Evolutionary conservation across 352 stramenopile species (phyloP), one percentile per base, ranked within the genome.

Genomic region (Phytophthora pisi): DNA sequence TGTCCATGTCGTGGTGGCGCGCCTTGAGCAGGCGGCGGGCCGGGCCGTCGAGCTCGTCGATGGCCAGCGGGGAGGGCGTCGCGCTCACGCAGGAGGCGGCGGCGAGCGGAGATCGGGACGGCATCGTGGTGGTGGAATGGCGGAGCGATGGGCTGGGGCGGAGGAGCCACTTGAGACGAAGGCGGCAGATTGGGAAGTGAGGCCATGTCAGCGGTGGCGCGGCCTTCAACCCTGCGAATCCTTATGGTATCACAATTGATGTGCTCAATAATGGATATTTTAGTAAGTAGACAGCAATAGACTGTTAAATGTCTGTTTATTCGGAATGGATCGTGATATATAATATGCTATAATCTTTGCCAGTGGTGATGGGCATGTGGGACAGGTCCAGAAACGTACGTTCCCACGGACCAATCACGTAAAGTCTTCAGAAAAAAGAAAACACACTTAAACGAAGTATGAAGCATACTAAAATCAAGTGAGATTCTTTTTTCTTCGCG

Each of bases 1-100:
- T 80, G 51, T 81, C 68, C 65, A 81, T 76, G 57, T 81, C 72
- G 40, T 86, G 77, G 51, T 78, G 74, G 24, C 77, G 77, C 18
- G 75, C 77, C 55, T 83, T 86, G 56, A 79, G 70, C 43, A 82
- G 62, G 24, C 75, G 71, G 26, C 75, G 75, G 8, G 68, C 73
- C 59, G 64, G 70, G 4, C 70, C 68, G 24, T 79, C 64, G 13
- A 79, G 56, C 46, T 76, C 57, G 26, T 67, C 58, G 13, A 66
- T 46, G n/a, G 47, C 40, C 30, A 74, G 57, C n/a, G 63, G 56
- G 6, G 57, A 73, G n/a, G 59, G 63, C 20, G 58, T 61, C 4
- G 51, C 1, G 46, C 51, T 70, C 26, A 61, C 30, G 36, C 30
- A 62, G 23, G 54, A 45, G 46, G 57, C 72, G 16, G 58, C 6